Evolutionary conservation across 2,329 filamentous ascomycete genomes (phyloP), one percentile per base, ranked within the genome.

Genomic region (Lachnellula suecica): DNA sequence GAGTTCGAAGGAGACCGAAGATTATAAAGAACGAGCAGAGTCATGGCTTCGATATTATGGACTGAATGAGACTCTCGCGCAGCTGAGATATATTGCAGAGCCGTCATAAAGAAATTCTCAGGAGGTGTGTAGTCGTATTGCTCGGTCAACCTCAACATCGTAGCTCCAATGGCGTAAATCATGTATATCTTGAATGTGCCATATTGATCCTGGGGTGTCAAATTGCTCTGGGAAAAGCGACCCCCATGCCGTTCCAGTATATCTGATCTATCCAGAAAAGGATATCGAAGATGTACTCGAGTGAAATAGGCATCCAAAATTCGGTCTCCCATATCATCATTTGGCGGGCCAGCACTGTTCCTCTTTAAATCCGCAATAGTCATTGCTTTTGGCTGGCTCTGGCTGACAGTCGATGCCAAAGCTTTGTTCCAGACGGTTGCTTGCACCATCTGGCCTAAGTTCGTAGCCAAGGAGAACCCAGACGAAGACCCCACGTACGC

Each of bases 351-450:
- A n/a, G 73, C 69, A 44, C 68, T 71, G 20, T 72, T 70, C 11
- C 69, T 70, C 43, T 73, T 64, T 35, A 76, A 60, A 50, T 76
- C 74, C 47, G 61, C 51, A 59, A 66, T 45, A 61, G 64, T 52
- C 58, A 67, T 47, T 55, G 59, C 47, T 57, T 60, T 59, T 43
- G 47, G 43, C 44, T 59, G 49, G 20, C 49, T 55, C 47, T 56
- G 59, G 23, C 42, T 51, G 38, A 58, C 52, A 44, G 44, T 54
- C 34, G 53, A 56, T 22, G 61, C 64, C n/a, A 79, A 63, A 2
- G 75, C 73, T 55, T 79, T 78, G 44, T 78, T 78, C 77, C 76
- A 79, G 1, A 79, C 75, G 17, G 76, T 79, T 0, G 75, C 74
- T 58, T 79, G 76, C 8, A 79, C 76, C 74, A 80, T 79, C 46